phyloP scores from a whole-genome alignment of 768 basidiomycete species.

The Pisolithus marmoratus region DNA sequence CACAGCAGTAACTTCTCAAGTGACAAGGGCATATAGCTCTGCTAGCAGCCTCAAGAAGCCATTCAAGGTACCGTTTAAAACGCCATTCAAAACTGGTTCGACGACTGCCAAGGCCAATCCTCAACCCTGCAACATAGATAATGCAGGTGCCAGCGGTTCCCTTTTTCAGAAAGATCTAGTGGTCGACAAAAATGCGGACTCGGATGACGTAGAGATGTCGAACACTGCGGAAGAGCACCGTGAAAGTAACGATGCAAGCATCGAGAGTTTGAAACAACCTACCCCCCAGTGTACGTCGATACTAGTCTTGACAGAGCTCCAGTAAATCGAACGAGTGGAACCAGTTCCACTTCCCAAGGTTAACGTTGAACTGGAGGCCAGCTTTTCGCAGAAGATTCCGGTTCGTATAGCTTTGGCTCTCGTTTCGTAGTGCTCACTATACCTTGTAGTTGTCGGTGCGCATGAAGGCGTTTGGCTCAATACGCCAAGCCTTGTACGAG shows the following conservation, averaged over 20 bases:
- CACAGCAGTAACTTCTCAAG: constrained; percentile 20
- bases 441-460: constrained; percentile 30
- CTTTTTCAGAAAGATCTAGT: not conserved
- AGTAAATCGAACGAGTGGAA: not conserved
- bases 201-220: not conserved
- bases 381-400: constrained; percentile 38
- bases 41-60: constrained; percentile 41
- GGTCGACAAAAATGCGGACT: not conserved
- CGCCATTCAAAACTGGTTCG: constrained; percentile 28
- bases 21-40: constrained; percentile 44
- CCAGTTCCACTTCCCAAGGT: constrained; percentile 22
- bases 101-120: not conserved
- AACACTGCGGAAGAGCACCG: not conserved
- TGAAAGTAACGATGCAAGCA: not conserved
- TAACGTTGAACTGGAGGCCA: constrained; percentile 33
- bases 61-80: constrained; percentile 40
- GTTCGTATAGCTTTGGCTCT: constrained; percentile 18
- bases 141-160: not conserved
- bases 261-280: not conserved
- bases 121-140: not conserved
- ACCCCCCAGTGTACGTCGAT: not conserved
- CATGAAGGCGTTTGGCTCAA: constrained; percentile 29
- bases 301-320: not conserved
- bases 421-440: not conserved
- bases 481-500: constrained; percentile 36